These are phyloP conservation scores for Chlorella sp. DNA, from an alignment of 139 green algal genomes.

Conservation along the genomic window DNA sequence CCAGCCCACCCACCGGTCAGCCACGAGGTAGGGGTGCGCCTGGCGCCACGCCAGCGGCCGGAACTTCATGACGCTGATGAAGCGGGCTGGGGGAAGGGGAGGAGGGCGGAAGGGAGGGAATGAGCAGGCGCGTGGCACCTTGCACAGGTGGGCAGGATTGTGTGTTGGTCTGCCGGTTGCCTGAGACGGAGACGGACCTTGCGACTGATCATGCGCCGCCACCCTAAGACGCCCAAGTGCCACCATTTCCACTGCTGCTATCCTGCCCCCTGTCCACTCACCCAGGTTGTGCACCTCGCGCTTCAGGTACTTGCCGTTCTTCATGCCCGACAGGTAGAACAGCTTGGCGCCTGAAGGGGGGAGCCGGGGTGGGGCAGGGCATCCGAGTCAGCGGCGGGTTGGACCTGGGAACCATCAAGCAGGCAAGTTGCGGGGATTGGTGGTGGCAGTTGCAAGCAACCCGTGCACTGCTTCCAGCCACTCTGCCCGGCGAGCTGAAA, in stretches of 20 bases:
- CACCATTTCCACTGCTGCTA: background rate
- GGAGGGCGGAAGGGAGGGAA: background rate
- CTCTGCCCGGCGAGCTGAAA: background rate
- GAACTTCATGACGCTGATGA: slow-evolving; percentile 85
- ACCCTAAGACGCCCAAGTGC: too few species aligned
- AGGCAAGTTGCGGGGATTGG: background rate
- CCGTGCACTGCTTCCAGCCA: background rate
- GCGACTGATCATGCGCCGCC: too few species aligned
- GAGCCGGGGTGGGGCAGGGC: background rate
- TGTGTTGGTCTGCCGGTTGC: too few species aligned
- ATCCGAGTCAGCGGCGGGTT: background rate
- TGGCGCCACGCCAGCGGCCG: slow-evolving; percentile 93
- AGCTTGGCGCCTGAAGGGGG: slow-evolving; percentile 87
- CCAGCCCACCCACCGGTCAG: slow-evolving; percentile 74
- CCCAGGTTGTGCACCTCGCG: slow-evolving; percentile 94
- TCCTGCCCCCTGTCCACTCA: background rate
- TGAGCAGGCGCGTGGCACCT: background rate
- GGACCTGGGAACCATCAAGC: background rate
- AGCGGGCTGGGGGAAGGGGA: background rate
- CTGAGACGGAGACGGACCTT: too few species aligned
- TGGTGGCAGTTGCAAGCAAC: background rate
- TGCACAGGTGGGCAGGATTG: too few species aligned
- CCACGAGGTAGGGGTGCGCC: slow-evolving; percentile 90
- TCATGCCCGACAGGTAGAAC: slow-evolving; percentile 95
- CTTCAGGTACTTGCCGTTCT: slow-evolving; percentile 87